Evolutionary conservation across 495 filamentous ascomycete genomes (phyloP), one percentile per base, ranked within the genome.

Genomic region (Neurospora sp.): DNA sequence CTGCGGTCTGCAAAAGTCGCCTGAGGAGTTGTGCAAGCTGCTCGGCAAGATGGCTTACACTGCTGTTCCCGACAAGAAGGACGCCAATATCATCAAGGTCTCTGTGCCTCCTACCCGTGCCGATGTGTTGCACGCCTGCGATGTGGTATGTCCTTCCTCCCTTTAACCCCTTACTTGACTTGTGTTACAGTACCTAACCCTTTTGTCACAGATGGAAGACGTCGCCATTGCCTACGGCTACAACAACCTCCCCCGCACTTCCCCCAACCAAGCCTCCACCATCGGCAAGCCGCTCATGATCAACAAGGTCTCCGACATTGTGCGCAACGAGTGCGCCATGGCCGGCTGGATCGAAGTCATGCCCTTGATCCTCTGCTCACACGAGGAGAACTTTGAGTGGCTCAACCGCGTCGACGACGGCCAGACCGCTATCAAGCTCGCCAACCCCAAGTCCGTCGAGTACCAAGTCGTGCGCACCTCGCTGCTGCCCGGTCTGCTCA

Each of bases 331-430:
- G 81, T 89, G 91, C 69, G 95, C 94, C 39, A 94, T 97, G 91
- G 91, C 95, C 1, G 96, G 96, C 73, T 99, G 96, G 95, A 89
- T 89, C 22, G 96, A 99, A 82, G 96, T 97, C 35, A 90, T 99
- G 89, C 96, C 96, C 5, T 86, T 99, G 18, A 97, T 97, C 77
- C 88, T 99, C 69, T 99, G 96, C 88, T 97, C 93, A 18, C 94
- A 98, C 80, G 96, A 97, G 78, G 96, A 99, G 87, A 99, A 98
- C 84, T 99, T 98, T 80, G 91, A 85, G 65, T 98, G 94, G 93
- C 86, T 99, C 44, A 97, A 98, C 82, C 92, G 95, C 72, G 89
- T 89, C 74, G 94, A 97, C 74, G 92, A 97, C 75, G 94, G 96
- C 68, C 90, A 83, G 27, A 94, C 90, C 0, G 94, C 93, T 7